Base-by-base conservation (phyloP, 257 asterid genomes). In the Solanum pennellii region DNA sequence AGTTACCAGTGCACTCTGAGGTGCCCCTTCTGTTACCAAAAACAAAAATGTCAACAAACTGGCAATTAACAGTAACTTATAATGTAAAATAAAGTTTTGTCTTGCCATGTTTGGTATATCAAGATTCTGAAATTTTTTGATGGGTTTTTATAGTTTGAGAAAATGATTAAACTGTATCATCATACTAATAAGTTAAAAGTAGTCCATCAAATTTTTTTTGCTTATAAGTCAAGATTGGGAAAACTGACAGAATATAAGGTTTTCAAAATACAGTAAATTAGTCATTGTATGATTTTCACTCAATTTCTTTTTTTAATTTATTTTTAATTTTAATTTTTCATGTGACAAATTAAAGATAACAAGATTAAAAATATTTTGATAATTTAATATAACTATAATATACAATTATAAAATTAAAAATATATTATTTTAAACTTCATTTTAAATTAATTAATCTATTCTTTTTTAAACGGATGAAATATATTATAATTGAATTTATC, bases 1-100 rank as follows among this genome's bases (percentile, higher is more conserved):
- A 1, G 94, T 90, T 62, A 95, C 86, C 25, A 94, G 89, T 80
- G 98, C 93, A 62, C 47, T 90, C 83, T 94, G 94, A 29, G 98
- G 99, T 27, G 92, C 98, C 44, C 98, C 92, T 45, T 89, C 86
- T 79, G 87, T 86, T 27, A 89, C 84, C 18, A 66, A 87, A 72
- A 90, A 79, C 29, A 23, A 45, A 33, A 85, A 65, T 83, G 86
- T n/a, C 20, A 90, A 83, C 44, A 88, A 13, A 42, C 83, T 49
- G 21, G 25, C 8, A 12, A 15, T 69, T 60, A 86, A 60, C 47
- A 86, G n/a, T 25, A 49, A 11, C 20, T 82, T 31, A 82, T 33
- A 23, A 37, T 49, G 74, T 44, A 73, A 52, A 74, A 31, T 31
- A 12, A 60, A 7, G 12, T 8, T 35, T 21, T 72, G 49, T 52